A percentile compares a stretch with the other conserved stretches of the same genome.
These are phyloP conservation scores for Exophiala lecanii-corni DNA, from an alignment of 2,329 filamentous ascomycete species.

Conservation along the genomic window DNA sequence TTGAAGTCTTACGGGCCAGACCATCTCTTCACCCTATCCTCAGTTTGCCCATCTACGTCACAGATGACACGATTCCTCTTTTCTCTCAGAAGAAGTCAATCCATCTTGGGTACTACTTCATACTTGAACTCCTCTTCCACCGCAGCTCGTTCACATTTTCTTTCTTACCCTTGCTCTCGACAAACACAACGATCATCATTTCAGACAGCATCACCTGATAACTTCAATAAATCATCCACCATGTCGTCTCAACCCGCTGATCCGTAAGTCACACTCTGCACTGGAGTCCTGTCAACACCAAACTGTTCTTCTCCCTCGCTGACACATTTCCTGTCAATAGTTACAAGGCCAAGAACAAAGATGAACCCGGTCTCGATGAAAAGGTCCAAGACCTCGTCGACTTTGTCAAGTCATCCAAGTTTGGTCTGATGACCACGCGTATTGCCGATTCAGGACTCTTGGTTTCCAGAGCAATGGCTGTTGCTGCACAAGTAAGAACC, in stretches of 20 bases:
- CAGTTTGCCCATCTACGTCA: constrained; percentile 12
- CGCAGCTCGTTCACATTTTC: not conserved
- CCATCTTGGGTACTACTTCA: not conserved
- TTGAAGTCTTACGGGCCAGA: no score
- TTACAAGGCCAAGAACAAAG: constrained; percentile 71
- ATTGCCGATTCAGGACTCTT: constrained; percentile 61
- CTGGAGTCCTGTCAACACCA: not conserved
- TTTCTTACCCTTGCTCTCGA: not conserved
- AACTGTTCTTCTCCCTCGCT: not conserved
- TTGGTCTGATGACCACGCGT: constrained; percentile 83
- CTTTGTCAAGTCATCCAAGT: constrained; percentile 72
- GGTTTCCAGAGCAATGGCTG: constrained; percentile 78
- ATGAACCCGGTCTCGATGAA: constrained; percentile 66
- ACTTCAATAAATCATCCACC: not conserved
- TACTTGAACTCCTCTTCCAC: not conserved
- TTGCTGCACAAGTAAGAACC: constrained; percentile 64
- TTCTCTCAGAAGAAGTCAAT: not conserved
- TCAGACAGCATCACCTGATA: not conserved
- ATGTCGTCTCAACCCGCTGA: constrained; percentile 1
- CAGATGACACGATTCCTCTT: constrained; percentile 2
- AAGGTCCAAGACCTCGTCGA: constrained; percentile 70
- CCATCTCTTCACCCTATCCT: no score
- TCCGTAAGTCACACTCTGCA: not conserved
- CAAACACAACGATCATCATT: not conserved
- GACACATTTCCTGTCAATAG: constrained; percentile 50